A percentile compares a stretch with the other conserved stretches of the same genome.
Conservation (phyloP, 306 rosid genomes). For the Fragaria ananassa region DNA sequence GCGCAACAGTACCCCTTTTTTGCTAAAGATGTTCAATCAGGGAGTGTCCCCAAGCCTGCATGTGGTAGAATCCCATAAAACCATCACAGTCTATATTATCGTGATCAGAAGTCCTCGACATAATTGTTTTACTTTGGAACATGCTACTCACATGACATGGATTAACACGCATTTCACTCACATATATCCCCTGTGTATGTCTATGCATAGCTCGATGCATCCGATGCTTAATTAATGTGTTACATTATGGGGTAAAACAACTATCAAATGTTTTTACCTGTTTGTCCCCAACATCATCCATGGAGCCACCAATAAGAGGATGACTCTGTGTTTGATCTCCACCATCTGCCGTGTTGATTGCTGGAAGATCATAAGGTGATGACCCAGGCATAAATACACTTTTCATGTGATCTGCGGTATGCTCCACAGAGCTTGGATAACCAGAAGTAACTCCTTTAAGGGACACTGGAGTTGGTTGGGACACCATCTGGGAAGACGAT, state of each 20-base stretch:
- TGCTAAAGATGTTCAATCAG: too few relatives aligned
- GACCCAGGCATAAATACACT: slow-evolving; percentile 61
- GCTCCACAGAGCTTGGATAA: slow-evolving; percentile 56
- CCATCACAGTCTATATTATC: not conserved
- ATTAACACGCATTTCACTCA: not conserved
- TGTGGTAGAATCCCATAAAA: not conserved
- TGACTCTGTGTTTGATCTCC: slow-evolving; percentile 54
- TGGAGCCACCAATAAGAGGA: slow-evolving; percentile 56
- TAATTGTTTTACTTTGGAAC: not conserved
- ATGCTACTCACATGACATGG: not conserved
- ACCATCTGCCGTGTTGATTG: slow-evolving; percentile 61
- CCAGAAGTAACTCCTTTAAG: slow-evolving; percentile 56
- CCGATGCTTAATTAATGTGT: not conserved
- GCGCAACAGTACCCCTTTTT: too few relatives aligned
- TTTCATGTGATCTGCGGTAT: slow-evolving; percentile 52
- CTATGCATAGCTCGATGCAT: not conserved
- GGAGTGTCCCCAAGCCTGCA: not conserved
- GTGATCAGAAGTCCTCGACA: not conserved
- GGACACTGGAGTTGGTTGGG: slow-evolving; percentile 66
- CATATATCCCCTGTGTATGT: not conserved
- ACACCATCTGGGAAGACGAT: slow-evolving; percentile 54
- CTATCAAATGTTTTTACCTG: slow-evolving; percentile 48
- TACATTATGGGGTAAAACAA: not conserved
- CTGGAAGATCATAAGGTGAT: slow-evolving; percentile 70
- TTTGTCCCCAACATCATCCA: slow-evolving; percentile 58